Base-by-base conservation (phyloP, 208 protist genomes). In the Naegleria lovaniensis region DNA sequence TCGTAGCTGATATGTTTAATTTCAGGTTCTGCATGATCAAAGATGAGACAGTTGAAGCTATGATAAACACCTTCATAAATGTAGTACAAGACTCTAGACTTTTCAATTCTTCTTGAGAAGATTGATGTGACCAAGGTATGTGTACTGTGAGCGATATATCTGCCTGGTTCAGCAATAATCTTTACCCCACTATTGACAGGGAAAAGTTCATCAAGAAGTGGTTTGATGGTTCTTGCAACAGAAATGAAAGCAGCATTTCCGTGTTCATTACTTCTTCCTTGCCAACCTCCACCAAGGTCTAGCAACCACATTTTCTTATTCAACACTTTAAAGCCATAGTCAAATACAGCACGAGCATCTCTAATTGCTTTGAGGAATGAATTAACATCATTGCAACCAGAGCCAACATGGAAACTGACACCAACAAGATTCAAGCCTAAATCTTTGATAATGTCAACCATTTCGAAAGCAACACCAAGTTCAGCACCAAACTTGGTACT, bases 391-490 rank as follows among this genome's bases (percentile, higher is more conserved):
- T 89, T 90, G 93, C 95, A 96, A 83, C 95, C 95, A 90, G 94
- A 96, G 55, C 96, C 96, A n/a, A 97, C 96, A 93, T 97, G 96
- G 89, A 97, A 97, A 92, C 91, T 94, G 59, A 97, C 92, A 39
- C 96, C 96, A 89, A 94, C 94, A 25, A 97, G 90, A 52, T 96
- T 90, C 19, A 96, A 89, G 75, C 93, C 92, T 48, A 94, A 90
- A 55, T 93, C 90, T 40, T 86, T 91, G 25, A 93, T 93, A 4
- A 84, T 92, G 55, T 92, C 40, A 85, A 97, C 91, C 19, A 97
- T 85, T 13, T 67, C 83, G 25, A 91, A 87, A 13, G 93, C 92
- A 29, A 96, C 92, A 13, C 93, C 88, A 4, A 95, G 88, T 13
- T 75, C 59, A 7, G 93, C 94, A 59, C 96, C 96, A 90, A 97